Percentiles rank a stretch among this genome's conserved stretches.
These are phyloP conservation scores for Lactarius sanguifluus DNA, from an alignment of 768 basidiomycete genomes.

Conservation along the genomic window DNA sequence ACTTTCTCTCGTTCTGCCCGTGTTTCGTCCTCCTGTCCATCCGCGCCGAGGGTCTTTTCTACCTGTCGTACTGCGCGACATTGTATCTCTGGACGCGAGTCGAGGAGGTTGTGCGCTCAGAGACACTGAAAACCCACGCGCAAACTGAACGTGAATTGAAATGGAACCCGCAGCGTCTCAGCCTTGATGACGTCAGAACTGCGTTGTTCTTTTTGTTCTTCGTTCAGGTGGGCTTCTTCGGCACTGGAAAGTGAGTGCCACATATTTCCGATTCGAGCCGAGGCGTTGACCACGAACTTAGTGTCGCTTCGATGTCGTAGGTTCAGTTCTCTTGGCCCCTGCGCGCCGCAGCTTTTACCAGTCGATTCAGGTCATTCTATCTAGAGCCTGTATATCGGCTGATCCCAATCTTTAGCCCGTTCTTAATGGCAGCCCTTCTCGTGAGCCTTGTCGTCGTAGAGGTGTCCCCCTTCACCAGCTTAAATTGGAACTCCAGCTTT, in stretches of 20 bases:
- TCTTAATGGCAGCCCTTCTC: conserved; percentile 73
- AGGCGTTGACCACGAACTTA: conserved; percentile 16
- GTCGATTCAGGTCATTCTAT: conserved; percentile 89
- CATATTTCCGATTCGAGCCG: not conserved
- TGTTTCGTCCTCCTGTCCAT: conserved; percentile 81
- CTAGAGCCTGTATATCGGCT: conserved; percentile 85
- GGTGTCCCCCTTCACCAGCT: not conserved
- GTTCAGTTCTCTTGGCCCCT: conserved; percentile 7
- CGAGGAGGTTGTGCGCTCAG: conserved; percentile 43
- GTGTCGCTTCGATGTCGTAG: conserved; percentile 31
- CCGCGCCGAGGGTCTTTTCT: conserved; percentile 80
- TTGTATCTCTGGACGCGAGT: conserved; percentile 67
- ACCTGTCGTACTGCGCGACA: conserved; percentile 61
- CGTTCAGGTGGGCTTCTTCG: conserved; percentile 84
- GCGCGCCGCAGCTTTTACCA: conserved; percentile 33
- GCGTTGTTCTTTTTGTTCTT: conserved; percentile 85
- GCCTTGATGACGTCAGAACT: conserved; percentile 62
- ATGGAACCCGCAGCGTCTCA: conserved; percentile 30
- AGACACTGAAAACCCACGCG: not conserved
- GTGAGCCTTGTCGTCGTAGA: conserved; percentile 39
- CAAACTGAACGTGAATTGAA: conserved; percentile 2
- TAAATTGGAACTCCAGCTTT: conserved; percentile 46
- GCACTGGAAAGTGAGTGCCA: conserved; percentile 70
- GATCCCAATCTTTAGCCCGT: conserved; percentile 82
- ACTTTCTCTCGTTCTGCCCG: conserved; percentile 70